Base-by-base conservation (phyloP, 306 rosid species). In the Dalbergia cultrata region DNA sequence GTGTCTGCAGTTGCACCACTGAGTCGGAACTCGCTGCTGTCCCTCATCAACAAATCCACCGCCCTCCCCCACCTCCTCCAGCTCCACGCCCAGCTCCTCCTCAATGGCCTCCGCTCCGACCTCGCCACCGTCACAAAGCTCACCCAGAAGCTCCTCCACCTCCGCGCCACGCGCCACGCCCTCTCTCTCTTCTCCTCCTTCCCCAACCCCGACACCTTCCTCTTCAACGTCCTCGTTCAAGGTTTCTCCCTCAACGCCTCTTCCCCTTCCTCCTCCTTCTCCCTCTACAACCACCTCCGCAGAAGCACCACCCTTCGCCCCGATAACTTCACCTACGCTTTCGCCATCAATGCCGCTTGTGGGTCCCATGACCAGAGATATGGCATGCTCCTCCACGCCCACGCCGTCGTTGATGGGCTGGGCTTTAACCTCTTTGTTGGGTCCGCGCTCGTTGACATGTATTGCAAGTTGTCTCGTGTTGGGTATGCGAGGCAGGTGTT, bases 121-220 rank as follows among this genome's bases (percentile, higher is more conserved):
- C 86, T 95, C 78, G 54, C 97, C 76, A 80, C 91, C 49, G 67
- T 86, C 86, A 93, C 99, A 85, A 95, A 91, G 63, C 97, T 95
- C 87, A 88, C 86, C 50, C 97, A 95, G 84, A 89, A 86, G 82
- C 86, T 95, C 82, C 92, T 90, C 75, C 92, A 95, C 76, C 82
- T 90, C 37, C 82, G 81, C 19, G 94, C 96, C 92, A 81, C 90
- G 4, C 86, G 65, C 82, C 85, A 80, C 31, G 96, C 97, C 5
- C 92, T 85, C 6, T 76, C 84, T 60, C 93, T 93, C 78, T 85
- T 91, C 87, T 84, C 86, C 90, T 83, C 91, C 63, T 67, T 88
- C 60, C 90, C 84, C n/a, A 87, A 53, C 8, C 97, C 99, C 8
- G 99, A 93, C 58, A 86, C 88, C 35, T 95, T 95, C 90, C 90